Base-by-base conservation (phyloP, 2,329 filamentous ascomycete species). In the Arachnomyces sp. region DNA sequence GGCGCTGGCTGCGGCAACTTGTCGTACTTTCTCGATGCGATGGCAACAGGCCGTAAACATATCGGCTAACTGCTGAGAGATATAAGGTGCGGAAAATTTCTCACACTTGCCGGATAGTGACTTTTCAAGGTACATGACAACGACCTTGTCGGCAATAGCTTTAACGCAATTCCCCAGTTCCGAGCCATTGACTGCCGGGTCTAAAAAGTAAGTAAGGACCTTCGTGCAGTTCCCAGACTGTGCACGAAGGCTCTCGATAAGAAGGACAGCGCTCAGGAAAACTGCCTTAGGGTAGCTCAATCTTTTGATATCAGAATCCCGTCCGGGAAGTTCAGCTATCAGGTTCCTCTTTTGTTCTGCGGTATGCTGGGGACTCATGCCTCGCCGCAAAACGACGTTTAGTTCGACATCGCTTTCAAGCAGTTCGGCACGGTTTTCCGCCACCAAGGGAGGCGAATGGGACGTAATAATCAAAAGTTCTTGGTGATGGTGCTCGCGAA, bases 351-450 rank as follows among this genome's bases (percentile, higher is more conserved):
- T 95, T 58, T 95, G 88, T 46, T 84, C 77, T 2, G 79, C 66
- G 40, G 87, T 81, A 34, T 60, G 60, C 21, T 90, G 84, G 4
- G 81, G 77, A 47, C 80, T 86, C 70, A 87, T 86, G 13, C 89
- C 90, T 45, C 92, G 79, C 44, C 90, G 81, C 37, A 99, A 72
- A 13, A 96, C 84, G 1, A 88, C 94, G 56, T 98, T 96, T 31
- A 98, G 75, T 56, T 98, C 92, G 40, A 99, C 90, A 50, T 96
- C 92, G 59, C 89, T 95, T 62, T 98, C 92, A 7, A 92, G 75
- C 56, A 93, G 82, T 52, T 95, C 89, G 21, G 86, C 84, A 43
- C 88, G 80, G 57, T 93, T 85, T 56, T 95, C 87, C 2, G 89
- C 80, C 25, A 98, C 84, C 40, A 98, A 67, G 0, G 92, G 85